Percentiles rank a stretch among this genome's conserved stretches.
These are phyloP conservation scores for Lobosporangium transversale DNA, from an alignment of 192 early-diverging fungal genomes.

Conservation along the genomic window DNA sequence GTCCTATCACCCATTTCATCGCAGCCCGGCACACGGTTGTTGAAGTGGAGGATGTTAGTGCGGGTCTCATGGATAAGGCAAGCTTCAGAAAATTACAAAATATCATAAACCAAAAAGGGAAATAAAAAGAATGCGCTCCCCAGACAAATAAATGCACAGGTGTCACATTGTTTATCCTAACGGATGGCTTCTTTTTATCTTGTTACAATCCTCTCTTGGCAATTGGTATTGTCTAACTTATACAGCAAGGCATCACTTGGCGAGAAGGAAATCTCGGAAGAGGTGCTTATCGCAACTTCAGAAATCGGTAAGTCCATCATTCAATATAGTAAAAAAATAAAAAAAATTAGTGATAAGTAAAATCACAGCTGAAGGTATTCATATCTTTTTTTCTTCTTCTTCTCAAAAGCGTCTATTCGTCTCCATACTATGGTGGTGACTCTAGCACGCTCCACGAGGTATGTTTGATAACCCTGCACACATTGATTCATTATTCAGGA, in stretches of 20 bases:
- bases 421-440: background rate
- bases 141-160: background rate
- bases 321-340: background rate
- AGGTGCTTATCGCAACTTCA: constrained; percentile 7
- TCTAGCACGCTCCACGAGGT: background rate
- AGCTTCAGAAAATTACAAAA: constrained; percentile 1
- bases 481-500: background rate
- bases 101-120: background rate
- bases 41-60: constrained; percentile 24
- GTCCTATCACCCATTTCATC: constrained; percentile 12
- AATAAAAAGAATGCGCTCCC: too few relatives aligned
- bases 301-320: constrained; percentile 13
- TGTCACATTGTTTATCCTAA: background rate
- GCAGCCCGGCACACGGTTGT: constrained; percentile 28
- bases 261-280: constrained; percentile 21
- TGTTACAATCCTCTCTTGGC: background rate
- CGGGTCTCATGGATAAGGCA: constrained; percentile 22
- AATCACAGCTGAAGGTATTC: background rate
- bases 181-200: background rate
- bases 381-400: background rate
- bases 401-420: background rate
- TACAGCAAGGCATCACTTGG: constrained; percentile 42
- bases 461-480: background rate
- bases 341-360: background rate
- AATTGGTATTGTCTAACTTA: background rate